phyloP scores from a whole-genome alignment of 306 rosid genomes.

The Pyrus bretschneideri region DNA sequence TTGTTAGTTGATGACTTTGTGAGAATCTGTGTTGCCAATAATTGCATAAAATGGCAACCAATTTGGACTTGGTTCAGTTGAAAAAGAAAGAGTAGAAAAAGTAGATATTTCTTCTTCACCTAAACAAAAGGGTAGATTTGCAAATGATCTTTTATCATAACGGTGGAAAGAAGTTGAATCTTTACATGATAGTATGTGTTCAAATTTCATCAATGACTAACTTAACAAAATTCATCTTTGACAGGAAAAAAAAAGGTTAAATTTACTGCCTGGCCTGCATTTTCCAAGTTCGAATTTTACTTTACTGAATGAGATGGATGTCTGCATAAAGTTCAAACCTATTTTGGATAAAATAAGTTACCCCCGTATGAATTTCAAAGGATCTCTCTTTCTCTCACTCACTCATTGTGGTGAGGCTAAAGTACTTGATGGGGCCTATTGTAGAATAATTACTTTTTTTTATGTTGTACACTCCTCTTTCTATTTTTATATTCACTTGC shows the following conservation, averaged over 20 bases:
- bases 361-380: not conserved
- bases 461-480: no score
- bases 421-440: not conserved
- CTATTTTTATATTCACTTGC: no score
- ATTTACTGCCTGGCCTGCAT: not conserved
- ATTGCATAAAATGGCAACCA: not conserved
- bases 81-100: not conserved
- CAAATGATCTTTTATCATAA: no score
- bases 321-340: not conserved
- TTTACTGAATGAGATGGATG: not conserved
- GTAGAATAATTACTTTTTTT: not conserved
- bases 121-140: not conserved
- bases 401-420: not conserved
- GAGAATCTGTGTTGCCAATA: not conserved
- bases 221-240: no score
- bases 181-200: no score
- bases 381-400: not conserved
- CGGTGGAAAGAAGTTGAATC: fast-evolving
- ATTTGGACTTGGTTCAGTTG: not conserved
- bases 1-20: not conserved
- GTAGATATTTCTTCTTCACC: not conserved
- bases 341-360: not conserved
- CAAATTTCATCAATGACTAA: fast-evolving
- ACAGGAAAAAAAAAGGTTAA: not conserved
- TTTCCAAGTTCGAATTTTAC: not conserved